A percentile compares a stretch with the other conserved stretches of the same genome.
Conservation (phyloP, 2,329 filamentous ascomycete species). For the Dactylellina cionopaga region DNA sequence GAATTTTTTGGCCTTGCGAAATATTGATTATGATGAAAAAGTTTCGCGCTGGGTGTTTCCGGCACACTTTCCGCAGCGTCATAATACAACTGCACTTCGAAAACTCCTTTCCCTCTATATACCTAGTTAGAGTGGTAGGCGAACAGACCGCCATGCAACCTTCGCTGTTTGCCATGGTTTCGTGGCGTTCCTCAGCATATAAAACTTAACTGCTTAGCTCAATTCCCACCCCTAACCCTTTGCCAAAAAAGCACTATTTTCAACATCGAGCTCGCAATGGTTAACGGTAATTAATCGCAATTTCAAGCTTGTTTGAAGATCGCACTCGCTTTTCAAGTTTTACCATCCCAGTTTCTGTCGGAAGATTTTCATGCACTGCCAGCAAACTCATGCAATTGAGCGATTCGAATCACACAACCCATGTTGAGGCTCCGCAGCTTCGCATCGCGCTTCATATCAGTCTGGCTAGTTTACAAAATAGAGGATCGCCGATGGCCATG, state of each 20-base stretch:
- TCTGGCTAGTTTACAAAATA: neutral
- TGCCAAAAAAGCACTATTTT: neutral
- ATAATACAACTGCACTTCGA: neutral
- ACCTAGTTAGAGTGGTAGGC: neutral
- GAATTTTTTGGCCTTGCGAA: constrained; percentile 13
- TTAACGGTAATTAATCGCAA: constrained; percentile 24
- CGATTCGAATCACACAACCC: constrained; percentile 7
- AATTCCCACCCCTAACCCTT: neutral
- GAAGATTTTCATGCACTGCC: constrained; percentile 40
- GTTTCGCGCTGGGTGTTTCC: neutral
- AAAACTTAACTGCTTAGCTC: neutral
- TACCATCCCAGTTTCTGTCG: constrained; percentile 11
- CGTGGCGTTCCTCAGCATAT: constrained; percentile 26
- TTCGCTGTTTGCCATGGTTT: constrained; percentile 27
- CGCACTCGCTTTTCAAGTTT: constrained; percentile 19
- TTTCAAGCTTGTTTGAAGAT: neutral
- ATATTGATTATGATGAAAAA: constrained; percentile 8
- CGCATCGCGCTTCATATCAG: constrained; percentile 23
- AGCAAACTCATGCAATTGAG: constrained; percentile 37
- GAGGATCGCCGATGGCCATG: neutral
- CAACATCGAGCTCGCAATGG: neutral
- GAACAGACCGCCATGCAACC: constrained; percentile 1
- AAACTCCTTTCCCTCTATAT: neutral
- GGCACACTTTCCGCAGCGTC: constrained; percentile 12
- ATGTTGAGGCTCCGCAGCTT: constrained; percentile 48